Evolutionary conservation across 257 asterid species (phyloP), one percentile per base, ranked within the genome.

Genomic region (Handroanthus guayacan): DNA sequence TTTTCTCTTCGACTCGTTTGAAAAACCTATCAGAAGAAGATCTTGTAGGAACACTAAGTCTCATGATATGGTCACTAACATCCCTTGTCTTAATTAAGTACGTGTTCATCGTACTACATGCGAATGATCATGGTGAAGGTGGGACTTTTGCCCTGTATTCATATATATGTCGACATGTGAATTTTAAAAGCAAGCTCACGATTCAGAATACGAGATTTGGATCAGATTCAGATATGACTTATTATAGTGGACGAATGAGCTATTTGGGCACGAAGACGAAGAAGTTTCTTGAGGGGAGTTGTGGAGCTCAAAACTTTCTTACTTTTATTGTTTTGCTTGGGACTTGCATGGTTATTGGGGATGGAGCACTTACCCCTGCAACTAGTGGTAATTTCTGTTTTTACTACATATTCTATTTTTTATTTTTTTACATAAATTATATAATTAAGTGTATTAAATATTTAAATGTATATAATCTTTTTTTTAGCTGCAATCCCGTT

Each of bases 121-220:
- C 95, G 0, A 81, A 92, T 58, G 96, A 92, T 81, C 88, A 92
- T 18, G 97, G 97, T 3, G 97, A 92, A 80, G 97, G 96, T 4
- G 96, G 97, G 0, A 88, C 97, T 4, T 92, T 92, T 43, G 95
- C 97, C n/a, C 76, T 88, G 73, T 92, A 92, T 61, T 92, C 95
- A 0, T 81, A 74, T 44, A 80, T 90, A 6, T 84, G 89, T 16
- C 87, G 85, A 13, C 92, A 89, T 66, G 37, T 92, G 2, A 84
- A 83, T 36, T 81, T 91, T 25, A 72, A 56, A 62, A 86, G 83
- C 86, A 90, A 81, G 12, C 80, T 88, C 75, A 71, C 83, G 2
- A 78, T 82, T 48, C 85, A 77, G 57, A 83, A 76, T 34, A 75
- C 85, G 4, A 81, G 85, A 5, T n/a, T 84, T 69, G 84, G 71